phyloP scores from a whole-genome alignment of 495 filamentous ascomycete genomes.

The Gamarada debralockiae region DNA sequence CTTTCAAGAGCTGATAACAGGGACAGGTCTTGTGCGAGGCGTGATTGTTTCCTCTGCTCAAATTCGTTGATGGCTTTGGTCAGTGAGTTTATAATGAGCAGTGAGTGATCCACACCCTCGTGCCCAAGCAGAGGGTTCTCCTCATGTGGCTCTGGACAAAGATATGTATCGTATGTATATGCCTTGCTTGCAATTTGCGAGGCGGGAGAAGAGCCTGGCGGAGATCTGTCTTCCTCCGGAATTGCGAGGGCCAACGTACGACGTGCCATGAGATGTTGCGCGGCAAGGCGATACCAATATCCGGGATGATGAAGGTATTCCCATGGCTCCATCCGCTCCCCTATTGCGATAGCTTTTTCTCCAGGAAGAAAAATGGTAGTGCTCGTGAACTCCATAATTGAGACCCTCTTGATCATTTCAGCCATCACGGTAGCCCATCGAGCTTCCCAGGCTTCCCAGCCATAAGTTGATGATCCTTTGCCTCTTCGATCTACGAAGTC shows the following conservation, averaged over 20 bases:
- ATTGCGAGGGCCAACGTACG: slow-evolving; percentile 61
- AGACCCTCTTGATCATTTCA: slow-evolving; percentile 63
- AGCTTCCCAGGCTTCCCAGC: slow-evolving; percentile 85
- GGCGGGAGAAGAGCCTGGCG: slow-evolving; percentile 63
- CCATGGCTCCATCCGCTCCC: slow-evolving; percentile 68
- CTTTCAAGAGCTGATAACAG: slow-evolving; percentile 68
- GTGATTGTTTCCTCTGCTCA: slow-evolving; percentile 24
- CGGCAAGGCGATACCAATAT: slow-evolving; percentile 76
- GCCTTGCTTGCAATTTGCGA: slow-evolving; percentile 63
- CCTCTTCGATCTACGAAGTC: slow-evolving; percentile 78
- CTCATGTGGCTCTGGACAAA: slow-evolving; percentile 71
- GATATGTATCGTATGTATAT: slow-evolving; percentile 78
- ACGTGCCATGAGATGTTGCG: slow-evolving; percentile 59
- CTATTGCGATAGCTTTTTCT: slow-evolving; percentile 62
- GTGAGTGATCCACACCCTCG: slow-evolving; percentile 58
- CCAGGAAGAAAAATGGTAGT: slow-evolving; percentile 38
- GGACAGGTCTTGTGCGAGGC: slow-evolving; percentile 63
- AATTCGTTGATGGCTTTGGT: slow-evolving; percentile 63
- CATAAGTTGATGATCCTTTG: slow-evolving; percentile 76
- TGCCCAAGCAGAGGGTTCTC: slow-evolving; percentile 57
- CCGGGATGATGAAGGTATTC: slow-evolving; percentile 82
- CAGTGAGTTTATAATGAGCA: slow-evolving; percentile 56
- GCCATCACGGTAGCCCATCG: slow-evolving; percentile 81
- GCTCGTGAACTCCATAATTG: slow-evolving; percentile 36
- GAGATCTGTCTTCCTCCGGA: slow-evolving; percentile 66